Conservation (phyloP, 441 rosid species). For the Isatis lusitanica region DNA sequence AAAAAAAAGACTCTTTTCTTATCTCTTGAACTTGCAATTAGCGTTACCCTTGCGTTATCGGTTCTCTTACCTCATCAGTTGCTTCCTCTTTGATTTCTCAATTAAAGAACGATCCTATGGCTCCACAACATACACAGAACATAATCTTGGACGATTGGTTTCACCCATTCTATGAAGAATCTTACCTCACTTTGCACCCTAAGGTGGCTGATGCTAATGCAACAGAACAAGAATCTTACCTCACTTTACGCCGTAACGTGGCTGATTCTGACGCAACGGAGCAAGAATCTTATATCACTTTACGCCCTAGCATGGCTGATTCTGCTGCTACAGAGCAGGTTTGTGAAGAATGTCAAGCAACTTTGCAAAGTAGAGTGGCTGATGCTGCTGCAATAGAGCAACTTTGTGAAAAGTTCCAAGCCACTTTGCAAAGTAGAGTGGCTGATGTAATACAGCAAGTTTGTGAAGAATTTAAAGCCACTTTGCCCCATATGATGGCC, state of each 20-base stretch:
- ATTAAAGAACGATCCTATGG: background rate
- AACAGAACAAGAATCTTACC: too few species aligned
- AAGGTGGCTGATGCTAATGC: background rate
- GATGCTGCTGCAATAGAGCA: background rate
- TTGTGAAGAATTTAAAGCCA: background rate
- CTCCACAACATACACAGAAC: background rate
- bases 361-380: background rate
- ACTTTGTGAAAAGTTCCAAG: background rate
- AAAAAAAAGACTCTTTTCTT: too few species aligned
- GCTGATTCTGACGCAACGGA: background rate
- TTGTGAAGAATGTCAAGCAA: background rate
- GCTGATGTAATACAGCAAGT: background rate
- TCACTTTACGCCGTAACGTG: too few species aligned
- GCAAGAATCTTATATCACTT: background rate
- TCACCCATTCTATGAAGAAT: background rate
- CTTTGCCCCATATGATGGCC: background rate
- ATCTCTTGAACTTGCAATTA: background rate
- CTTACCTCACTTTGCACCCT: background rate
- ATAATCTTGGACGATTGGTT: background rate
- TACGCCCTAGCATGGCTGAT: background rate
- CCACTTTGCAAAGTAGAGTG: background rate
- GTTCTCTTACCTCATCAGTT: background rate
- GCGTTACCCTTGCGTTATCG: background rate
- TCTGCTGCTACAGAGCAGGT: background rate
- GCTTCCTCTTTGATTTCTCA: background rate